phyloP scores from a whole-genome alignment of 495 filamentous ascomycete species.

The Penicillium robsamsonii region DNA sequence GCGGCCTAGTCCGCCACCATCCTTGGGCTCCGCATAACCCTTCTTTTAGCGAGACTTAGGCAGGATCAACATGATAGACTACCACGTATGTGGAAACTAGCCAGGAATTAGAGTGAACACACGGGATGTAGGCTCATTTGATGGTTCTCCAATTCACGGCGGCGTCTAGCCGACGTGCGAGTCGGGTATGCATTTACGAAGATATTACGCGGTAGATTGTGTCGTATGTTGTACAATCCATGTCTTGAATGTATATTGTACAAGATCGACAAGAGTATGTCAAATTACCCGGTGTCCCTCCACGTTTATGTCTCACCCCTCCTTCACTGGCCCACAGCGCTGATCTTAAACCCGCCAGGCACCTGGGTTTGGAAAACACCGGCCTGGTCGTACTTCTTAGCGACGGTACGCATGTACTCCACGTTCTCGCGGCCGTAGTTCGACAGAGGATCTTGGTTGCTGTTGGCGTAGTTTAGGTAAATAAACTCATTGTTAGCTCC shows the following conservation, averaged over 20 bases:
- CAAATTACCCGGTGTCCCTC: too few relatives aligned
- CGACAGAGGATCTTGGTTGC: slow-evolving; percentile 40
- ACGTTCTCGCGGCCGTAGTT: slow-evolving; percentile 46
- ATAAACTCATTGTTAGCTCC: slow-evolving; percentile 26
- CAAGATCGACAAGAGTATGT: too few relatives aligned
- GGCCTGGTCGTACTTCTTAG: slow-evolving; percentile 45
- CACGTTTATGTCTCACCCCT: too few relatives aligned
- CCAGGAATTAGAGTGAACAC: too few relatives aligned
- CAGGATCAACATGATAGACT: not conserved
- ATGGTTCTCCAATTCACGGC: too few relatives aligned
- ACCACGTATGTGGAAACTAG: too few relatives aligned
- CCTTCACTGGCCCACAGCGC: not conserved
- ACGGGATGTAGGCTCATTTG: too few relatives aligned
- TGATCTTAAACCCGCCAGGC: slow-evolving; percentile 32
- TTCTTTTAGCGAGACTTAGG: not conserved
- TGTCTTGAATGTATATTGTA: too few relatives aligned
- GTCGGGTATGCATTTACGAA: too few relatives aligned
- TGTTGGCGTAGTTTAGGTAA: slow-evolving; percentile 40
- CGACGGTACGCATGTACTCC: slow-evolving; percentile 29
- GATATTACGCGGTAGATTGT: too few relatives aligned
- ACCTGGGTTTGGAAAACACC: slow-evolving; percentile 47
- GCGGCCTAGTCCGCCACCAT: not conserved
- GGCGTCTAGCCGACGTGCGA: too few relatives aligned
- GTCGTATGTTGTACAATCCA: too few relatives aligned
- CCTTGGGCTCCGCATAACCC: not conserved